phyloP scores from a whole-genome alignment of 192 early-diverging fungal species.

The Chytriomyces sp. region DNA sequence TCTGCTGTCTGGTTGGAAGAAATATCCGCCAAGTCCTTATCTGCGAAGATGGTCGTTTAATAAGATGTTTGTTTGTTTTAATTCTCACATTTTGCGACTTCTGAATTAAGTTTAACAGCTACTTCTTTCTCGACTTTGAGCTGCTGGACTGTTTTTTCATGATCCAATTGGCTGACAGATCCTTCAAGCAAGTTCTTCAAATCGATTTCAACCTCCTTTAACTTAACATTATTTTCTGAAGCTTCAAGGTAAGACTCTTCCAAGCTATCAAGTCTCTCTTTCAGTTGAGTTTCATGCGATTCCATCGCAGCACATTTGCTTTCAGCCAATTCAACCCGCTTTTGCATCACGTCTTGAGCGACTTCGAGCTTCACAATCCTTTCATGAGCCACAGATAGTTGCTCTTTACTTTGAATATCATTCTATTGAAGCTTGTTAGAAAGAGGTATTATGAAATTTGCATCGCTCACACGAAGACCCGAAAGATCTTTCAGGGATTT shows the following conservation, averaged over 20 bases:
- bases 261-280: constrained; percentile 30
- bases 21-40: constrained; percentile 51
- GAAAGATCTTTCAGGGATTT: neutral
- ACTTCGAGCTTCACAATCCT: constrained; percentile 33
- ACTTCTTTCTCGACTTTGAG: constrained; percentile 30
- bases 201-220: constrained; percentile 40
- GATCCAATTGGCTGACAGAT: constrained; percentile 32
- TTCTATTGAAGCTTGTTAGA: constrained; percentile 6
- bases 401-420: constrained; percentile 21
- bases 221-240: constrained; percentile 36
- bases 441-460: neutral
- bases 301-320: constrained; percentile 31
- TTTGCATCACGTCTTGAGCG: constrained; percentile 41
- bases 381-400: constrained; percentile 13
- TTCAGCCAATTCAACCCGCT: constrained; percentile 48
- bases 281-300: constrained; percentile 29
- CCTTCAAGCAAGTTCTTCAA: constrained; percentile 38
- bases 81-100: constrained; percentile 43
- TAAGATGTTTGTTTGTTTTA: neutral
- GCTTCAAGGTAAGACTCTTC: constrained; percentile 47
- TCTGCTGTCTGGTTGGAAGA: constrained; percentile 53
- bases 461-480: neutral
- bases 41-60: constrained; percentile 27
- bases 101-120: constrained; percentile 29
- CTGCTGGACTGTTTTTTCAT: constrained; percentile 25